Base-by-base conservation (phyloP, 2,329 filamentous ascomycete genomes). In the Elsinoe fawcettii region DNA sequence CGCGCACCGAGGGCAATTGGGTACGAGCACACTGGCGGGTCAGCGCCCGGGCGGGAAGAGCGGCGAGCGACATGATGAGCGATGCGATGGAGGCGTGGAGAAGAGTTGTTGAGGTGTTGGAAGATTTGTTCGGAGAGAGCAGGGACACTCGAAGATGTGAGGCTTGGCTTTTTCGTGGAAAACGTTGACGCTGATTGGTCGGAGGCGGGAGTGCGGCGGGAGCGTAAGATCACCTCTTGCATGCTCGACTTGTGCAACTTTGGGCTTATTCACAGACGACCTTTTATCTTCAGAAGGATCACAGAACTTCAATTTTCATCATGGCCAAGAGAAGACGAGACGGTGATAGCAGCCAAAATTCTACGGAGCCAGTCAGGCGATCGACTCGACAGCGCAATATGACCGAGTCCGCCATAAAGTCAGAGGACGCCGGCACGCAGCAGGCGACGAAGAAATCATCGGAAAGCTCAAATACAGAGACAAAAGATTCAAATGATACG, bases 11-110 rank as follows among this genome's bases (percentile, higher is more conserved):
- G 65, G 74, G 73, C 65, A 75, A 67, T 66, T 71, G 70, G 67
- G 74, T 72, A 60, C 74, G 73, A 58, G 73, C 71, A 67, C 73
- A 74, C 69, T 71, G 69, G 65, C 76, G 75, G 67, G 72, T 72
- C 65, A 77, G 67, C 64, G 72, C 70, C 66, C 72, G 71, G 63
- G 75, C 69, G 60, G 72, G 72, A 67, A 70, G 70, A 63, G 74
- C 71, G 68, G 77, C 72, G 66, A 75, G 70, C 65, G 76, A 75
- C 76, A 78, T 78, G 66, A 67, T 71, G 70, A 66, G 34, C 34
- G 49, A 53, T 53, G 49, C 16, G 49, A 25, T 65, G 65, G 67
- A 62, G 60, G 32, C 23, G 43, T 51, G 57, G 41, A 36, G 53
- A 51, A 23, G 20, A 3, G 49, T 46, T 54, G 47, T 58, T 46